These are phyloP conservation scores for Achaetomiella virescens DNA, from an alignment of 495 filamentous ascomycete genomes.

Conservation along the genomic window DNA sequence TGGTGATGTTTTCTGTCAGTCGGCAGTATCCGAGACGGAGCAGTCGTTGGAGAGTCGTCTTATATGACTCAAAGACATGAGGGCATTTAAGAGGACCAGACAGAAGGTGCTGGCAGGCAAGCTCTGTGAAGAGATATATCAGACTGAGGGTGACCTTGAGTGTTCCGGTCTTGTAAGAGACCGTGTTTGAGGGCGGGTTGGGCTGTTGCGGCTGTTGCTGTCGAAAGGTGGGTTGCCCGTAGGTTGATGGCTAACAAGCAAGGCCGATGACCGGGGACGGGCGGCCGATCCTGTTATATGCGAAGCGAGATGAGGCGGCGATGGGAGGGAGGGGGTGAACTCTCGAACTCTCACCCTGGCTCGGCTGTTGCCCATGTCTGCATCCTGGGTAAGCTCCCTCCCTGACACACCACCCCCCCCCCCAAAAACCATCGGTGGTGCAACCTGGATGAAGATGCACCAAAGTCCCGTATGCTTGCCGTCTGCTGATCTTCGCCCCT, in stretches of 20 bases:
- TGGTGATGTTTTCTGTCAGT: conserved; percentile 26
- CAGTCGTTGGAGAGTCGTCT: conserved; percentile 26
- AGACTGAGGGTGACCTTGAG: not conserved
- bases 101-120: conserved; percentile 1
- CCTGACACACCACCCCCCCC: not conserved
- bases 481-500: not conserved
- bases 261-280: conserved; percentile 14
- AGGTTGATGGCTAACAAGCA: conserved; percentile 1
- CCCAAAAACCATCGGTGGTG: not conserved
- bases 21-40: conserved; percentile 39
- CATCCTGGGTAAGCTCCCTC: not conserved
- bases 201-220: conserved; percentile 9
- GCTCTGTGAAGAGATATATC: conserved; percentile 14
- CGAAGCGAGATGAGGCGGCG: not conserved
- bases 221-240: conserved; percentile 3
- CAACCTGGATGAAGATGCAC: not conserved
- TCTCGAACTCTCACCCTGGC: not conserved
- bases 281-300: conserved; percentile 11
- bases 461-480: not conserved
- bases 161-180: conserved; percentile 6
- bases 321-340: not conserved
- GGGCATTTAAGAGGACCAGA: conserved; percentile 27
- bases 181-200: conserved; percentile 15
- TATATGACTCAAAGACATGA: conserved; percentile 39
- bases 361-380: not conserved